Base-by-base conservation (phyloP, 2,329 filamentous ascomycete species). In the Stachybotrys elegans region DNA sequence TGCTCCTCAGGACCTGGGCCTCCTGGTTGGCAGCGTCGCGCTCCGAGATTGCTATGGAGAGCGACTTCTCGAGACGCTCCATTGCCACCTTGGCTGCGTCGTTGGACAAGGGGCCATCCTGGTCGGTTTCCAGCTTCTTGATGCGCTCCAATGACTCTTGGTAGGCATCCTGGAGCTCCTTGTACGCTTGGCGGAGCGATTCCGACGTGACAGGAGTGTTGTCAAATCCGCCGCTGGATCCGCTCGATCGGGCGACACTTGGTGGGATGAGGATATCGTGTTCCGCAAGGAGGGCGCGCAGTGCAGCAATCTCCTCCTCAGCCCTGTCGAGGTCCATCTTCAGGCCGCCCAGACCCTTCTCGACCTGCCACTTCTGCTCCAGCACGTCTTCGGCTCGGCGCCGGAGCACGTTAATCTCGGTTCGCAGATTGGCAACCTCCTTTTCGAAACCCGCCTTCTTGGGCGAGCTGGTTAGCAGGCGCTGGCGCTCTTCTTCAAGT, bases 291-390 rank as follows among this genome's bases (percentile, higher is more conserved):
- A 97, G 72, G 23, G 73, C 78, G 35, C 88, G 83, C 32, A 98
- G 76, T n/a, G 87, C 87, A 32, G 80, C 73, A 22, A 95, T 95
- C 68, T 98, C 93, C 61, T 93, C 87, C 64, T 96, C 89, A 21
- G 93, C 91, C 49, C 91, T 87, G 65, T 97, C 93, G 34, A 98
- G 79, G 59, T 97, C 92, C 86, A 95, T 96, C 70, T 95, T 95
- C 45, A 97, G 70, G 44, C 91, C 89, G 42, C 81, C 78, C 2
- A 97, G 72, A 16, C 89, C 89, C 67, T 94, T 94, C 67, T 96
- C 92, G 49, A 91, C 92, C 60, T 94, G 86, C 84, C 88, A 97
- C 66, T 97, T 97, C 58, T 95, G 88, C 59, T 95, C 89, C 13
- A 97, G 77, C 14, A 92, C 92, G 51, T 97, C 92, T 56, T 98